Conservation (phyloP, 805 yeast species). For the Schizosaccharomyces octosporus region DNA sequence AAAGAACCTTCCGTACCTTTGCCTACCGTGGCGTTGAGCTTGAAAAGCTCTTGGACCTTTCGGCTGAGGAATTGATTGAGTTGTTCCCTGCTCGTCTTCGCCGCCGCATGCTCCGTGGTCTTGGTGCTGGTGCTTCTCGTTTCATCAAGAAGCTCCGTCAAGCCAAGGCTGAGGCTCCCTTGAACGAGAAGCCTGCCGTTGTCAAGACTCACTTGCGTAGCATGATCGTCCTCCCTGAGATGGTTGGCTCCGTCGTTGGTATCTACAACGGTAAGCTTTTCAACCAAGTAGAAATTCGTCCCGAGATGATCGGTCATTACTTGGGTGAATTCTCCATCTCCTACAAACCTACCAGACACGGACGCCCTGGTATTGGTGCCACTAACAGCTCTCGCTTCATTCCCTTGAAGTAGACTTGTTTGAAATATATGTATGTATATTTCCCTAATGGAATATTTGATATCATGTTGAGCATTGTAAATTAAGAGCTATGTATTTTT, state of each 20-base stretch:
- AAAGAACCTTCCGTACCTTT: conserved; percentile 22
- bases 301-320: conserved; percentile 99
- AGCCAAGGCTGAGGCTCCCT: conserved; percentile 66
- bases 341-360: conserved; percentile 99
- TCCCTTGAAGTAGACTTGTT: conserved; percentile 10
- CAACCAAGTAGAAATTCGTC: conserved; percentile 96
- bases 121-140: conserved; percentile 83
- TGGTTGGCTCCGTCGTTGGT: conserved; percentile 97
- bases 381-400: conserved; percentile 26
- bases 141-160: conserved; percentile 93
- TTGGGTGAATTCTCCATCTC: conserved; percentile 99
- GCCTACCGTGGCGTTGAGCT: conserved; percentile 97
- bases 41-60: conserved; percentile 73
- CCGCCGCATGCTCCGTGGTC: conserved; percentile 98
- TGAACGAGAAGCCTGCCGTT: conserved; percentile 86
- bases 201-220: conserved; percentile 99
- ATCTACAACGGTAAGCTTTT: conserved; percentile 98
- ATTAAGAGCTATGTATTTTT: too few relatives aligned
- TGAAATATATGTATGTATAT: not conserved
- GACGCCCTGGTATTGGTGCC: conserved; percentile 65
- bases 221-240: conserved; percentile 97
- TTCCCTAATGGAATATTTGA: not conserved
- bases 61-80: conserved; percentile 90
- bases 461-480: too few relatives aligned
- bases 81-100: conserved; percentile 96